phyloP scores from a whole-genome alignment of 2,329 filamentous ascomycete species.

The Penicillium italicum region DNA sequence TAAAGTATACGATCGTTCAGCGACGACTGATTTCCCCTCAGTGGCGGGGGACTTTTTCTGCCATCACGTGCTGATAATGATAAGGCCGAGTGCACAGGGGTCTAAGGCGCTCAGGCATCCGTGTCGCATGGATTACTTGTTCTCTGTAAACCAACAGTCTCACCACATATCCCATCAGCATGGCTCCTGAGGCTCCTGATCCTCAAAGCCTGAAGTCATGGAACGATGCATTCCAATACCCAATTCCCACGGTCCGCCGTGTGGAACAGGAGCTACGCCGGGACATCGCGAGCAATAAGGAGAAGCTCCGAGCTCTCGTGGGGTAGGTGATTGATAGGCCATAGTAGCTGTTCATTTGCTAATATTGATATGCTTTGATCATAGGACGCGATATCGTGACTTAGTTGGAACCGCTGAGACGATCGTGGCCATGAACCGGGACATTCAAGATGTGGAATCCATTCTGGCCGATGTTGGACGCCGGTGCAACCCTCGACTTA shows the following conservation, averaged over 20 bases:
- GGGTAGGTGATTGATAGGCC: conserved; percentile 48
- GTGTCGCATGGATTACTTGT: conserved; percentile 9
- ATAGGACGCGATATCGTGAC: conserved; percentile 71
- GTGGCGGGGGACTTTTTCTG: conserved; percentile 23
- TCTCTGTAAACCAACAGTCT: conserved; percentile 6
- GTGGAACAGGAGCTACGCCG: conserved; percentile 62
- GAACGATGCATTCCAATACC: conserved; percentile 66
- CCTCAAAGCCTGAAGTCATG: conserved; percentile 56
- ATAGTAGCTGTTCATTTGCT: conserved; percentile 5
- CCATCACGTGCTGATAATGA: conserved; percentile 24
- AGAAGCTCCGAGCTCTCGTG: conserved; percentile 63
- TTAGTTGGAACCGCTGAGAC: conserved; percentile 87
- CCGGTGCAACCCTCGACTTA: conserved; percentile 68
- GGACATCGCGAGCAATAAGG: conserved; percentile 60
- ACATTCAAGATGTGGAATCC: conserved; percentile 71
- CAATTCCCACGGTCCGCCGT: conserved; percentile 59
- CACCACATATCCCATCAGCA: conserved; percentile 27
- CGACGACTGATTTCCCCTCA: conserved; percentile 3
- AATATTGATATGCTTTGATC: background rate
- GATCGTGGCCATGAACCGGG: conserved; percentile 83
- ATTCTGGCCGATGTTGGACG: conserved; percentile 69
- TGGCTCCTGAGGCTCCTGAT: conserved; percentile 57
- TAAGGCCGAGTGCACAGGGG: conserved; percentile 13
- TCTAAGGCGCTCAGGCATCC: conserved; percentile 11
- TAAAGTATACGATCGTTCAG: background rate